A percentile compares a stretch with the other conserved stretches of the same genome.
These are phyloP conservation scores for Hymenochaete sp. DNA, from an alignment of 1,284 basidiomycete genomes.

Conservation along the genomic window DNA sequence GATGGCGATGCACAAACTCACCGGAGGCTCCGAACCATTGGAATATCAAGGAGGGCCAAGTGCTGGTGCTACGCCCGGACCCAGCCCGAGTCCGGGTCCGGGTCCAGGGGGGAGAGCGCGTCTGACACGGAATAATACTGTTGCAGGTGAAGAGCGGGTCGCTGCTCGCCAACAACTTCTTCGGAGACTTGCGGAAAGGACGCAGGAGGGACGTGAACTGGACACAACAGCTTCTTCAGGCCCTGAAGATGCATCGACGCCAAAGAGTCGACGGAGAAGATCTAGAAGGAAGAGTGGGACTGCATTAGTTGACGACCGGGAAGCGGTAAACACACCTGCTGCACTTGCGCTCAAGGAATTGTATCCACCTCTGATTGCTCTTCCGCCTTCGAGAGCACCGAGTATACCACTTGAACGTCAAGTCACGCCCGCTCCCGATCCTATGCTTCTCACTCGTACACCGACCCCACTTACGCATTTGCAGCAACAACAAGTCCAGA, in stretches of 20 bases:
- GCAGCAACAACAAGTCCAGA: neutral
- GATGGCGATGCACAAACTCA: constrained; percentile 68
- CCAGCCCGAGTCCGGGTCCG: constrained; percentile 34
- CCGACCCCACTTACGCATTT: constrained; percentile 5
- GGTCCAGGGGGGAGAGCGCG: constrained; percentile 27
- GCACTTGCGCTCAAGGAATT: constrained; percentile 31
- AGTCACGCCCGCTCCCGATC: constrained; percentile 9
- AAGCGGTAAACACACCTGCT: constrained; percentile 43
- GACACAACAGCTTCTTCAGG: constrained; percentile 38
- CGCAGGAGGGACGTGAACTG: constrained; percentile 53
- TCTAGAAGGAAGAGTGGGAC: constrained; percentile 43
- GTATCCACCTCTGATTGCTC: constrained; percentile 10
- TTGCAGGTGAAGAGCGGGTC: constrained; percentile 65
- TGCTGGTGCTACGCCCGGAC: neutral
- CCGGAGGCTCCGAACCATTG: constrained; percentile 50
- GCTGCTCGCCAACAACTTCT: constrained; percentile 61
- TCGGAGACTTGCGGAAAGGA: constrained; percentile 49
- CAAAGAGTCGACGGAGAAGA: constrained; percentile 47
- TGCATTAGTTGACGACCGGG: constrained; percentile 55
- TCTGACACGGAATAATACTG: constrained; percentile 65
- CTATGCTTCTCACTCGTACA: constrained; percentile 4
- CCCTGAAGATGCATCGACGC: constrained; percentile 40
- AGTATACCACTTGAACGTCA: constrained; percentile 15
- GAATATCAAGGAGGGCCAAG: constrained; percentile 28
- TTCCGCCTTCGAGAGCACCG: constrained; percentile 13